Base-by-base conservation (phyloP, 371 early-diverging fungal genomes). In the Funneliformis caledonium region DNA sequence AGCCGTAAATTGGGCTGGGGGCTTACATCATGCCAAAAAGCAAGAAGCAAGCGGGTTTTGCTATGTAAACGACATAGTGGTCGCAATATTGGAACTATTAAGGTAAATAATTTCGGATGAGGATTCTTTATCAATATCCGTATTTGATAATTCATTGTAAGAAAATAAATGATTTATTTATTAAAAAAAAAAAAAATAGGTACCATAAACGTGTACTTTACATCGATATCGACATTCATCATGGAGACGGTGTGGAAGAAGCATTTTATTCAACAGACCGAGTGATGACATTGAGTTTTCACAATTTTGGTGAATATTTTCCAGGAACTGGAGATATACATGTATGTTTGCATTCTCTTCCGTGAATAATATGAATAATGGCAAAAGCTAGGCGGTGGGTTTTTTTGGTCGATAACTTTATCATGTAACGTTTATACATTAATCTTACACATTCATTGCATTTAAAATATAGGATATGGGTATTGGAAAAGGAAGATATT, bases 161-260 rank as follows among this genome's bases (percentile, higher is more conserved):
- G 56, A 8, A 56, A 52, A 52, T 52, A 52, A 52, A 56, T 56
- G 5, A 56, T 56, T 47, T 47, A 4, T 56, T 19, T 26, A 26
- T 26, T 26, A 26, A 26, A 5, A 19, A 0, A 26, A 5, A 19
- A 0, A 48, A 33, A 4, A 31, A 78, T 69, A 91, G 91, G 79
- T 93, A 93, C 84, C 95, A 99, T 87, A 91, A 92, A 73, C 93
- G 99, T 64, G 99, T 99, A n/a, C 87, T 99, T 48, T 99, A 99
- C 87, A 94, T 99, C 82, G 99, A 99, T 86, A 99, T 99, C 83
- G 99, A 99, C 84, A 95, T 99, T 42, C 99, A 99, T 86, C 99
- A 99, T 86, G 99, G 99, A 14, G 99, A 99, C 85, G 99, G 99
- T 61, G 99, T 99, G 47, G 96, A 98, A 85, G 99, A 99, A 87